These are phyloP conservation scores for Nigrospora sphaerica DNA, from an alignment of 2,329 filamentous ascomycete species.

Conservation along the genomic window DNA sequence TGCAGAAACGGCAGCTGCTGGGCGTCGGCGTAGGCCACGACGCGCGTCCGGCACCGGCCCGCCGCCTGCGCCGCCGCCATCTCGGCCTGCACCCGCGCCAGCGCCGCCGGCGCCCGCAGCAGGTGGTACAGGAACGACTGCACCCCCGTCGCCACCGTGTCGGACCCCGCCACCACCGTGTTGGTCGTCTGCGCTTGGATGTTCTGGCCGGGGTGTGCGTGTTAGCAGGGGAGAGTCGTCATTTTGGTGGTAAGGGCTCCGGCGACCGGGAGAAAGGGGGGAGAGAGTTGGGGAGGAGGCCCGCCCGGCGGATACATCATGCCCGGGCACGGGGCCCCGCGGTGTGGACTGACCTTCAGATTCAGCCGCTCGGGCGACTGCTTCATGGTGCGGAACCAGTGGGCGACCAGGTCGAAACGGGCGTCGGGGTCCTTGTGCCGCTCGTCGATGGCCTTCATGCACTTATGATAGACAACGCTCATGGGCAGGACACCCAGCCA, in stretches of 20 bases:
- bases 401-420: conserved; percentile 3
- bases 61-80: conserved; percentile 5
- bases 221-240: too few relatives aligned
- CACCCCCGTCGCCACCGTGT: background rate
- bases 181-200: too few relatives aligned
- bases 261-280: too few relatives aligned
- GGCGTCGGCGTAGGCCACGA: conserved; percentile 8
- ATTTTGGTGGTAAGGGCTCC: too few relatives aligned
- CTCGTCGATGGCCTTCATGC: background rate
- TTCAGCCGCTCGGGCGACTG: background rate
- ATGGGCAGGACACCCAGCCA: conserved; percentile 9
- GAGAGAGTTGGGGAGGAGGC: too few relatives aligned
- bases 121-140: conserved; percentile 4
- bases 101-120: conserved; percentile 2
- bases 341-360: too few relatives aligned
- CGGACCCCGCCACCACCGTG: background rate
- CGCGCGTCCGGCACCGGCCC: conserved; percentile 1
- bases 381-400: conserved; percentile 1
- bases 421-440: conserved; percentile 3
- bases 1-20: conserved; percentile 14
- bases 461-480: background rate
- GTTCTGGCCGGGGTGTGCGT: too few relatives aligned
- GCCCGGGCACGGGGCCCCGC: too few relatives aligned
- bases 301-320: too few relatives aligned
- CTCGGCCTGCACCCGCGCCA: conserved; percentile 6